A percentile compares a stretch with the other conserved stretches of the same genome.
Evolutionary conservation across 2,329 filamentous ascomycete species (phyloP).

Genomic region (Bretziella fagacearum): DNA sequence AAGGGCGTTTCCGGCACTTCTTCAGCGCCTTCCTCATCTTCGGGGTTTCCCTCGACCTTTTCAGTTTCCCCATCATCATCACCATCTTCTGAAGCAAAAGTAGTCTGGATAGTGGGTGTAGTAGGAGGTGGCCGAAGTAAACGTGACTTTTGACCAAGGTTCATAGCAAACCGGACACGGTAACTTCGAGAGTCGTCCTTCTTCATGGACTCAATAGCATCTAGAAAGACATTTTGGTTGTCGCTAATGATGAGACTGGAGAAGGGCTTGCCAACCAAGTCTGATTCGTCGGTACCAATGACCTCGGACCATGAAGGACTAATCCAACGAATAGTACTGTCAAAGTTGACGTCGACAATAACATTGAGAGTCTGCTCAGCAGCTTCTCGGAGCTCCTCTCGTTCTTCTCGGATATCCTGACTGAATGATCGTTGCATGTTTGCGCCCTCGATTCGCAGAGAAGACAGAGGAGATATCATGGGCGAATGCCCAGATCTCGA

Average conservation of each 20-base stretch:
- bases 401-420: slow-evolving; percentile 80
- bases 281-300: slow-evolving; percentile 59
- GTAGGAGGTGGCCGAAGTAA: slow-evolving; percentile 7
- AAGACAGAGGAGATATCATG: slow-evolving; percentile 24
- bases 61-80: slow-evolving; percentile 22
- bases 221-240: slow-evolving; percentile 63
- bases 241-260: slow-evolving; percentile 62
- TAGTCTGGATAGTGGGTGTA: slow-evolving; percentile 22
- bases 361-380: slow-evolving; percentile 94
- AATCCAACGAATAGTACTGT: slow-evolving; percentile 85
- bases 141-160: slow-evolving; percentile 47
- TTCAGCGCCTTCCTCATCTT: slow-evolving; percentile 21
- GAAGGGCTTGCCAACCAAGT: slow-evolving; percentile 60
- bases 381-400: slow-evolving; percentile 84
- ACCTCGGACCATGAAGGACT: slow-evolving; percentile 93
- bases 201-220: slow-evolving; percentile 75
- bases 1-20: slow-evolving; percentile 27
- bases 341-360: slow-evolving; percentile 82
- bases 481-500: slow-evolving; percentile 9
- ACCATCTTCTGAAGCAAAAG: slow-evolving; percentile 14
- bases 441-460: slow-evolving; percentile 33
- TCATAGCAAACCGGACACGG: slow-evolving; percentile 65
- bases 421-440: slow-evolving; percentile 54
- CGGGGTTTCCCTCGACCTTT: slow-evolving; percentile 4
- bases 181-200: slow-evolving; percentile 86